A percentile compares a stretch with the other conserved stretches of the same genome.
Conservation (phyloP, 441 rosid genomes). For the Mallotus japonicus region DNA sequence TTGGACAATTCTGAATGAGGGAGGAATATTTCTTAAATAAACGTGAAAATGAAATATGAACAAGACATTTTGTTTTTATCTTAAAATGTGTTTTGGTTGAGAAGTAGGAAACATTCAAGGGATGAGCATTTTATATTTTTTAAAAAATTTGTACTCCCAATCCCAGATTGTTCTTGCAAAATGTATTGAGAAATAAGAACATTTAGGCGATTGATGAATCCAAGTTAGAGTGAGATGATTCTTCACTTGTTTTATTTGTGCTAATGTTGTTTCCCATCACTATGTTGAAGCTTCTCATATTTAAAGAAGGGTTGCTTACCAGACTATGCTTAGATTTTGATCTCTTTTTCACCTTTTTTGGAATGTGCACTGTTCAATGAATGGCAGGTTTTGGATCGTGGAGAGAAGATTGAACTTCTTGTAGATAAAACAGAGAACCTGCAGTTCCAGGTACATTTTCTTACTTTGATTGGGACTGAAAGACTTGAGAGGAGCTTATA, state of each 20-base stretch:
- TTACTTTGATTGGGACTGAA: conserved; percentile 4
- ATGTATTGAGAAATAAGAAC: too few species aligned
- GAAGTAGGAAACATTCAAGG: background rate
- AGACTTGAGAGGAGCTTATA: background rate
- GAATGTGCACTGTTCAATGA: conserved; percentile 1
- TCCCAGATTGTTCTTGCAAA: background rate
- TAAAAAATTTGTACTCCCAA: background rate
- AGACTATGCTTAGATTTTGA: background rate
- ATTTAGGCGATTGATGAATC: background rate
- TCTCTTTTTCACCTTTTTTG: background rate
- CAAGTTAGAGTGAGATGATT: background rate
- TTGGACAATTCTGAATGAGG: too few species aligned
- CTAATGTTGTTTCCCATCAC: background rate
- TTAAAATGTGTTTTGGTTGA: background rate
- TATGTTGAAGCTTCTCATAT: background rate
- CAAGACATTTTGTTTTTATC: too few species aligned
- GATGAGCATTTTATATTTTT: background rate
- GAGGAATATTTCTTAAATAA: too few species aligned
- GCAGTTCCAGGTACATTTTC: conserved; percentile 63
- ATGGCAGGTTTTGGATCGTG: conserved; percentile 89
- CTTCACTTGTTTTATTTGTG: background rate
- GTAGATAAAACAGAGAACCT: conserved; percentile 92
- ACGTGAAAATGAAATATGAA: background rate
- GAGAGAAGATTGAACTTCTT: conserved; percentile 90
- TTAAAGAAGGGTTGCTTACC: background rate